These are phyloP conservation scores for Periglandula ipomoeae DNA, from an alignment of 2,329 filamentous ascomycete genomes.

Conservation along the genomic window DNA sequence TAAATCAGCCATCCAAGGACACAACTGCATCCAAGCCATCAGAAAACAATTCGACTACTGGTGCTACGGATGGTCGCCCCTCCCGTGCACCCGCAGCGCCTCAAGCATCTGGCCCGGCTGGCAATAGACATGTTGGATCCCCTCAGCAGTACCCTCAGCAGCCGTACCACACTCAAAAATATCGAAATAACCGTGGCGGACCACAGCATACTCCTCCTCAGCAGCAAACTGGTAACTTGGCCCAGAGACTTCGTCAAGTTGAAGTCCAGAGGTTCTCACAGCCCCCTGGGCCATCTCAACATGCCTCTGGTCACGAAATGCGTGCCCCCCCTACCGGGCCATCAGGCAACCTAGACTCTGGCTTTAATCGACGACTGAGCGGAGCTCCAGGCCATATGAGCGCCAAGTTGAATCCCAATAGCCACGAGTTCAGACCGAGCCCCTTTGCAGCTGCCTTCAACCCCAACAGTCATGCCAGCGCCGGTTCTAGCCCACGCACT, in stretches of 20 bases:
- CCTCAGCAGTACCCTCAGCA: conserved; percentile 42
- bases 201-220: conserved; percentile 31
- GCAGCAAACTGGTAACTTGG: conserved; percentile 35
- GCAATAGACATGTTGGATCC: conserved; percentile 35
- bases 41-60: conserved; percentile 15
- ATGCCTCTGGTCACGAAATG: conserved; percentile 52
- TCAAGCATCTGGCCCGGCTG: conserved; percentile 19
- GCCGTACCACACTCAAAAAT: conserved; percentile 36
- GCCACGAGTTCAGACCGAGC: conserved; percentile 76
- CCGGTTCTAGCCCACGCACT: conserved; percentile 63
- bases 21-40: conserved; percentile 28
- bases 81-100: conserved; percentile 26
- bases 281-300: conserved; percentile 32
- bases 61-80: conserved; percentile 19
- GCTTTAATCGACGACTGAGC: conserved; percentile 44
- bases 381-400: conserved; percentile 41
- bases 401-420: conserved; percentile 55
- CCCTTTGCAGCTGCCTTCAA: conserved; percentile 74
- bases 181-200: conserved; percentile 37
- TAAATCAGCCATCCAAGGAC: conserved; percentile 33
- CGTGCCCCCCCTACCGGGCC: conserved; percentile 69
- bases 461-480: conserved; percentile 56
- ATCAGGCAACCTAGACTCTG: conserved; percentile 43
- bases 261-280: conserved; percentile 44
- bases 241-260: conserved; percentile 40